Evolutionary conservation across 2,329 filamentous ascomycete genomes (phyloP).

Genomic region (Colletotrichum spinosum): DNA sequence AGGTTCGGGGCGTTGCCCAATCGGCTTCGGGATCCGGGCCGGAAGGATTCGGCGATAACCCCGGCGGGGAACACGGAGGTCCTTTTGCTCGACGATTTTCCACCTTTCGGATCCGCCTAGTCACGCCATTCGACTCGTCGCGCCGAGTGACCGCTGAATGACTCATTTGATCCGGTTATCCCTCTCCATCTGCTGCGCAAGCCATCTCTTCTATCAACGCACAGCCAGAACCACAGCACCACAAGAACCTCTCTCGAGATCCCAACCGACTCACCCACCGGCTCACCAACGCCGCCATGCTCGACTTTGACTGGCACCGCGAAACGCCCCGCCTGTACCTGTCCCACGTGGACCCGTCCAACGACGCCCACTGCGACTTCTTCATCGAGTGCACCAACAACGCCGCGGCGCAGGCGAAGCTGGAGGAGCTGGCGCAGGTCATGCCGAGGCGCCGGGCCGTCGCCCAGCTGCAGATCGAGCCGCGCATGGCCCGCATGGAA

Average conservation of each 20-base stretch:
- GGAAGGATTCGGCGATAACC: too few species aligned
- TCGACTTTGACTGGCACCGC: constrained; percentile 14
- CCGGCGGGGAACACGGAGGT: too few species aligned
- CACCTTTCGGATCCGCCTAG: too few species aligned
- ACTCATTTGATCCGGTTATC: too few species aligned
- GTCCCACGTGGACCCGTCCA: constrained; percentile 3
- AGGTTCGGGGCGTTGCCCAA: too few species aligned
- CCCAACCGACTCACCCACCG: neutral
- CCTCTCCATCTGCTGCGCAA: too few species aligned
- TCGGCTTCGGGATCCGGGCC: too few species aligned
- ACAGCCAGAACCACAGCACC: neutral
- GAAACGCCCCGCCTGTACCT: constrained; percentile 9
- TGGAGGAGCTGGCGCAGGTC: neutral
- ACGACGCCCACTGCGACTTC: constrained; percentile 10
- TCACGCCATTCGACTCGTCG: too few species aligned
- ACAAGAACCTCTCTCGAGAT: neutral
- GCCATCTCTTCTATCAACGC: too few species aligned
- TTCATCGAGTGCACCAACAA: constrained; percentile 5
- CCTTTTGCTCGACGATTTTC: too few species aligned
- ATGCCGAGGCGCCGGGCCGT: constrained; percentile 5
- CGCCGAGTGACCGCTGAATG: too few species aligned
- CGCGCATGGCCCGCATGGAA: constrained; percentile 8
- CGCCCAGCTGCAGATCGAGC: constrained; percentile 11
- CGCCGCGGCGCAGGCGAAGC: neutral
- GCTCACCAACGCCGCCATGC: neutral